A percentile compares a stretch with the other conserved stretches of the same genome.
Conservation (phyloP, 768 basidiomycete genomes). For the Pisolithus microcarpus region DNA sequence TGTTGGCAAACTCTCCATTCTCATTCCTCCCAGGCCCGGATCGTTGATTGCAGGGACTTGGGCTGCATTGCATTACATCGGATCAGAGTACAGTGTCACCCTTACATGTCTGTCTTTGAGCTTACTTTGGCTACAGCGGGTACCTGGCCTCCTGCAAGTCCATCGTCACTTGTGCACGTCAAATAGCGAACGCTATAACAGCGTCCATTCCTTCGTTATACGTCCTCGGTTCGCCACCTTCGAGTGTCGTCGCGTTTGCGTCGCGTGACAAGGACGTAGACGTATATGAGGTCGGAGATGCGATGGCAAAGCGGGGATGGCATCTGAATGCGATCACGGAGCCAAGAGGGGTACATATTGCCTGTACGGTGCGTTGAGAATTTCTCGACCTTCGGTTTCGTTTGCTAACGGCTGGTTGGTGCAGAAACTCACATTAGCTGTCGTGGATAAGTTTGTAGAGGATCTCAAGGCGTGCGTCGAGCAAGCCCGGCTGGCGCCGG, state of each 20-base stretch:
- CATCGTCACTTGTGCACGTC: constrained; percentile 71
- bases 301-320: constrained; percentile 83
- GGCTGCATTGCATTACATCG: constrained; percentile 95
- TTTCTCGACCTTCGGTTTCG: not conserved
- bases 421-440: constrained; percentile 72
- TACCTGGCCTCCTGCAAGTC: constrained; percentile 79
- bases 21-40: constrained; percentile 54
- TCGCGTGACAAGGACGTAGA: constrained; percentile 48
- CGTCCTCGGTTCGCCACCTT: constrained; percentile 82
- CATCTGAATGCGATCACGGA: constrained; percentile 78
- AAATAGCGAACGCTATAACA: constrained; percentile 60
- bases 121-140: constrained; percentile 43
- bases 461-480: constrained; percentile 76
- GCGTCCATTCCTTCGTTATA: constrained; percentile 75
- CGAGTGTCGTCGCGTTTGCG: constrained; percentile 86
- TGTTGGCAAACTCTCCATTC: not conserved
- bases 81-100: constrained; percentile 54
- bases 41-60: constrained; percentile 91
- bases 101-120: not conserved
- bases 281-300: constrained; percentile 86
- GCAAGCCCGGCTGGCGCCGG: constrained; percentile 56
- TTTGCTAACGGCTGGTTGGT: not conserved
- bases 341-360: constrained; percentile 86
- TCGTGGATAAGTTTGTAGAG: constrained; percentile 70
- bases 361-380: constrained; percentile 67